Base-by-base conservation (phyloP, 1,284 basidiomycete species). In the Grifola frondosa region DNA sequence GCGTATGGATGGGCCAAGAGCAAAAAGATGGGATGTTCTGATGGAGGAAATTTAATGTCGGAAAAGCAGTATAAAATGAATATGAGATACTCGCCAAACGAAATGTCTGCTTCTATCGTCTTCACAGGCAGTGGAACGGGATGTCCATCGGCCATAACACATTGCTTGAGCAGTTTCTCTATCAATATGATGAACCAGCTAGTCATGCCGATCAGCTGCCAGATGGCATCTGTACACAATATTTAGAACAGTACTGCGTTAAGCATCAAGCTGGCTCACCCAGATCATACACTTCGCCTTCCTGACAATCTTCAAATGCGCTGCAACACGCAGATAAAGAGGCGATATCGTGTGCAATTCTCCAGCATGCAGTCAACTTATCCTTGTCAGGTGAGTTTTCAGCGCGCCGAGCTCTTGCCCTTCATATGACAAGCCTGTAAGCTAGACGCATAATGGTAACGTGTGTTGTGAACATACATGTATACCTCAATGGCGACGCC, bases 241-340 rank as follows among this genome's bases (percentile, higher is more conserved):
- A 30, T 53, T 35, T 5, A 37, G 25, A 24, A n/a, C n/a, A n/a
- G n/a, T 6, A 29, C 38, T 17, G 20, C 15, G 13, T 24, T 28
- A 32, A n/a, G 22, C 23, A 8, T 10, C 6, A 26, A 37, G 21
- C 30, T 21, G 16, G 13, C 58, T 41, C 59, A 81, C 83, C 74
- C 7, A 82, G 62, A 55, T 86, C 82, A 53, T 84, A 85, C n/a
- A 60, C 67, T 37, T 75, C 72, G 5, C 67, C 71, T n/a, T 84
- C 81, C 48, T 65, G 71, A 50, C 81, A 86, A 47, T 80, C 75
- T 46, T 80, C 77, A 48, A 89, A 88, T 4, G 81, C 83, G 19
- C 64, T 63, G 51, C 76, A 75, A 48, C 75, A 79, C 0, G 81
- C 75, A 16, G 66, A 61, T 13, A 89, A 46, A 10, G 84, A 83